Base-by-base conservation (phyloP, 1,284 basidiomycete genomes). In the Sanghuangporus weigelae region DNA sequence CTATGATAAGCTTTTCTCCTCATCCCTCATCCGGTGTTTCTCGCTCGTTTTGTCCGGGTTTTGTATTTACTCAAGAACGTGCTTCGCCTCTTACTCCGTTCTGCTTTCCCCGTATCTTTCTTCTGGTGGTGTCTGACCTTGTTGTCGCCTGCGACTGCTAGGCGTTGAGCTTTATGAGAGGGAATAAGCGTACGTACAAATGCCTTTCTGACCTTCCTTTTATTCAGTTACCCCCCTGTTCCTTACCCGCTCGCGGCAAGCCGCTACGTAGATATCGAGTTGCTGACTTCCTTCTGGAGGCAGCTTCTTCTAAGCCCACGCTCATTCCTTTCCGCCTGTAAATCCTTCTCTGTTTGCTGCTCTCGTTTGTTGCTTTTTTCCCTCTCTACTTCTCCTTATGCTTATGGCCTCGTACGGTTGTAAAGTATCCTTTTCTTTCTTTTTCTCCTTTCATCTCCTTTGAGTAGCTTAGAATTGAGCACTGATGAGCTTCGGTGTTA, bases 381-480 rank as follows among this genome's bases (percentile, higher is more conserved):
- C 2, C 44, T 46, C 44, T 46, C 16, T 21, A n/a, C 44, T n/a
- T 31, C 49, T 59, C 38, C 16, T 51, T 68, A 57, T 44, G 46
- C 50, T 68, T 65, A 51, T 51, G 49, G 5, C 49, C 56, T 44
- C 23, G 49, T 51, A 51, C 31, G 26, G 26, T n/a, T 54, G 53
- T 38, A 54, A 35, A 16, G 21, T 60, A 54, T 53, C 48, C 10
- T 35, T 26, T 35, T 12, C 23, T 53, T 36, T 53, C 12, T 60
- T 60, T 59, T 66, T 65, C 63, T 66, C 57, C 60, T 63, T 59
- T 66, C 42, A 62, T 64, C 60, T 61, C 48, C 35, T 56, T 50
- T 66, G 19, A 51, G 53, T 54, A 54, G 31, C 53, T 38, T 54
- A 54, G 26, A 12, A 14, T 26, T 16, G 16, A 35, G 31, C 53